These are phyloP conservation scores for Linaria vulgaris DNA, from an alignment of 257 asterid species.

Conservation along the genomic window DNA sequence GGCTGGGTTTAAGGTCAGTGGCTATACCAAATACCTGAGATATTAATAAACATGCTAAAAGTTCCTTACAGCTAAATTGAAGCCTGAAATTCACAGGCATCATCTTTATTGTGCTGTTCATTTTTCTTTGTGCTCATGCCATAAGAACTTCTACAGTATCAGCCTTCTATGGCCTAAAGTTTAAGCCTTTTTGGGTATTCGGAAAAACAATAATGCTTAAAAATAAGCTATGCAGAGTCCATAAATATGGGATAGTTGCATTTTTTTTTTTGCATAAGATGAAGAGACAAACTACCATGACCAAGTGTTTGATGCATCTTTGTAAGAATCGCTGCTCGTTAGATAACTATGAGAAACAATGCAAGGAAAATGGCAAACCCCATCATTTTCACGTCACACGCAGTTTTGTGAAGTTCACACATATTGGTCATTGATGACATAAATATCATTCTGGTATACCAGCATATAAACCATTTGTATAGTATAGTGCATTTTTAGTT, in stretches of 20 bases:
- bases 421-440: neutral
- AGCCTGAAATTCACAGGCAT: conserved; percentile 1
- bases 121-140: neutral
- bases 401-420: neutral
- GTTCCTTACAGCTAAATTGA: neutral
- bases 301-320: neutral
- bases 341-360: too few relatives aligned
- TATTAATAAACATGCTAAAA: neutral
- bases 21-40: conserved; percentile 61
- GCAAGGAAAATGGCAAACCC: neutral
- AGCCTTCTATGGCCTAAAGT: neutral
- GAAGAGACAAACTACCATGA: neutral
- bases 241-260: neutral
- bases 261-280: neutral
- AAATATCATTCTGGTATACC: neutral
- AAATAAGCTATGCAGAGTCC: neutral
- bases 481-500: neutral
- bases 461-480: neutral
- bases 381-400: neutral
- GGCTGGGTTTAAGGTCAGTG: conserved; percentile 49
- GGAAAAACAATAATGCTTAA: neutral
- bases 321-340: neutral
- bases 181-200: neutral
- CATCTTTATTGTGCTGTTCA: neutral
- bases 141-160: neutral